Conservation (phyloP, 2,329 filamentous ascomycete species). For the Tolypocladium amazonense region DNA sequence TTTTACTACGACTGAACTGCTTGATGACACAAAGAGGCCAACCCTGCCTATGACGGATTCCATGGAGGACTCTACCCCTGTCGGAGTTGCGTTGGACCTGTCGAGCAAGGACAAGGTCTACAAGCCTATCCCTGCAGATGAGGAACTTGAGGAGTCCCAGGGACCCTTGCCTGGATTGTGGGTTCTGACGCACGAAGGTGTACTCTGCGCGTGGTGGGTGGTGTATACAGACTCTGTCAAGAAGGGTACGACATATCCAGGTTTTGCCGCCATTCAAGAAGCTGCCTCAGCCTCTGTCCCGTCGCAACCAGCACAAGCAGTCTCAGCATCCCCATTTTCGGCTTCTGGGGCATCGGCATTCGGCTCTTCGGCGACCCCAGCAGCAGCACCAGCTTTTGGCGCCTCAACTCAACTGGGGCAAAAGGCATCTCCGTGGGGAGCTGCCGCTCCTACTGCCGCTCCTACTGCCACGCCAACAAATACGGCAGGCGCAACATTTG, state of each 20-base stretch:
- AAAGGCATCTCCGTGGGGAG: slow-evolving; percentile 41
- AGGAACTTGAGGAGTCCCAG: slow-evolving; percentile 67
- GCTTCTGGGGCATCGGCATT: slow-evolving; percentile 25
- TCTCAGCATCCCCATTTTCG: slow-evolving; percentile 21
- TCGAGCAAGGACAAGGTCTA: slow-evolving; percentile 69
- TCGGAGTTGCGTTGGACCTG: slow-evolving; percentile 77
- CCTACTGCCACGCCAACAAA: slow-evolving; percentile 18
- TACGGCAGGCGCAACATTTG: slow-evolving; percentile 29
- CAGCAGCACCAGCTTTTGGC: slow-evolving; percentile 33
- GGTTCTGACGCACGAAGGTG: slow-evolving; percentile 79
- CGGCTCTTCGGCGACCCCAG: slow-evolving; percentile 22
- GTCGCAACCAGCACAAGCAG: slow-evolving; percentile 14
- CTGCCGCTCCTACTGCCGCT: slow-evolving; percentile 17
- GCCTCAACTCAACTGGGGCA: slow-evolving; percentile 37
- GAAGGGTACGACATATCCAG: slow-evolving; percentile 61
- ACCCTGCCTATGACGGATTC: slow-evolving; percentile 58
- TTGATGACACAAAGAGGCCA: slow-evolving; percentile 65
- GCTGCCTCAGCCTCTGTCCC: slow-evolving; percentile 17
- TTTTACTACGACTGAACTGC: slow-evolving; percentile 63
- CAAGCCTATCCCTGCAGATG: slow-evolving; percentile 65
- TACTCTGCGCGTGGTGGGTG: slow-evolving; percentile 82
- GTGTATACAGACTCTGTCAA: slow-evolving; percentile 82
- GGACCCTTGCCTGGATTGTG: slow-evolving; percentile 75
- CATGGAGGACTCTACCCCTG: slow-evolving; percentile 58
- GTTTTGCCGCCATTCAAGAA: slow-evolving; percentile 43